Evolutionary conservation across 176 grass and related monocot genomes (phyloP).

Genomic region (Puccinellia tenuiflora): DNA sequence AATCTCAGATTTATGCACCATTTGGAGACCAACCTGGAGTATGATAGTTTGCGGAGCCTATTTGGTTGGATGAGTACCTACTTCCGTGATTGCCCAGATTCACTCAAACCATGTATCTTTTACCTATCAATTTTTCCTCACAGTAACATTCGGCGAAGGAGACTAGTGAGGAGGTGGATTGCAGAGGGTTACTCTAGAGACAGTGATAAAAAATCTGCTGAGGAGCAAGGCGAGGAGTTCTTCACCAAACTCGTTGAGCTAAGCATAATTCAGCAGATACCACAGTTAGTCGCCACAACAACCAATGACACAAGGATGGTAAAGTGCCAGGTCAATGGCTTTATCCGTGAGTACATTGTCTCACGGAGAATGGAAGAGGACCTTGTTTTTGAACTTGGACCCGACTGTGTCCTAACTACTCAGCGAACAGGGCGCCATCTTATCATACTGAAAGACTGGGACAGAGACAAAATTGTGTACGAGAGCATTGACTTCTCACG

Average conservation of each 20-base stretch:
- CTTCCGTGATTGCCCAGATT: conserved; percentile 5
- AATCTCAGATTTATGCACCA: no score
- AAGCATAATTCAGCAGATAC: not conserved
- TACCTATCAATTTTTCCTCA: conserved; percentile 34
- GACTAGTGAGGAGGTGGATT: conserved; percentile 37
- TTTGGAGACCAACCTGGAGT: no score
- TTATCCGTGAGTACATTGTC: no score
- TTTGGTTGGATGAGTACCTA: conserved; percentile 15
- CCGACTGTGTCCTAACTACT: no score
- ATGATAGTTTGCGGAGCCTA: no score
- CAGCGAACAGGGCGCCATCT: no score
- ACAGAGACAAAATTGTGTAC: no score
- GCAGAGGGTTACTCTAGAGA: conserved; percentile 6
- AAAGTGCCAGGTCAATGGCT: not conserved
- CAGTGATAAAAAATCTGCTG: not conserved
- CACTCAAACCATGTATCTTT: conserved; percentile 38
- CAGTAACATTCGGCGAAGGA: not conserved
- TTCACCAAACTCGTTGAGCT: conserved; percentile 6
- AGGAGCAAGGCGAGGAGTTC: not conserved
- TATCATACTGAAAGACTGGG: no score
- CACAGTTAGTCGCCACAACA: not conserved
- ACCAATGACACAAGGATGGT: not conserved
- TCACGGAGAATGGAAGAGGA: no score
- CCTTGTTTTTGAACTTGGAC: no score
- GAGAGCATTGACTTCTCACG: no score